A percentile compares a stretch with the other conserved stretches of the same genome.
phyloP scores from a whole-genome alignment of 495 filamentous ascomycete species.

The Xylaria cubensis region DNA sequence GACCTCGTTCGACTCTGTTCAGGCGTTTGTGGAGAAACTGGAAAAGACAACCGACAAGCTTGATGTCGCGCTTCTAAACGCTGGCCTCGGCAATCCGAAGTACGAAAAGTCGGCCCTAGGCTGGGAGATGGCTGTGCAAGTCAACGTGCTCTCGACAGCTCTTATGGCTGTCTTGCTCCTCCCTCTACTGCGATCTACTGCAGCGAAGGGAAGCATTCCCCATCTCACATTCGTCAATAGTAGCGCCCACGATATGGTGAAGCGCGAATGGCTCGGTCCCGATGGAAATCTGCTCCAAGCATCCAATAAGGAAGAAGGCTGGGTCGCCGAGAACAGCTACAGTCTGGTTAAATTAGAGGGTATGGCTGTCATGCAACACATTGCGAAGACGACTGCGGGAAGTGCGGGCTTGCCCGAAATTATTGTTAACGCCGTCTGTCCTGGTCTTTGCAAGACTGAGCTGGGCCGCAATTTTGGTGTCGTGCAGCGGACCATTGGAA shows the following conservation, averaged over 20 bases:
- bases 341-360: neutral
- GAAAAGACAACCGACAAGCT: conserved; percentile 37
- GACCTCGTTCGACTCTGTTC: conserved; percentile 27
- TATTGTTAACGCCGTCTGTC: conserved; percentile 37
- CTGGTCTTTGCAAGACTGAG: conserved; percentile 39
- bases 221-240: neutral
- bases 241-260: conserved; percentile 28
- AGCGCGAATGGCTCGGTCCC: conserved; percentile 27
- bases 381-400: neutral
- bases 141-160: conserved; percentile 65
- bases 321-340: neutral
- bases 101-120: conserved; percentile 46
- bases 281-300: neutral
- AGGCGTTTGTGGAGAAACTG: conserved; percentile 33
- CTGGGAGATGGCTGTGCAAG: conserved; percentile 64
- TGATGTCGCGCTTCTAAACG: conserved; percentile 53
- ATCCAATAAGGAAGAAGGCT: neutral
- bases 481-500: conserved; percentile 24
- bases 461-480: conserved; percentile 14
- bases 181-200: neutral
- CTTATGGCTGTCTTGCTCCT: conserved; percentile 48
- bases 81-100: conserved; percentile 39
- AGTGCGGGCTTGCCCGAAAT: conserved; percentile 18
- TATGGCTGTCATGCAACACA: neutral
- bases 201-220: neutral